A percentile compares a stretch with the other conserved stretches of the same genome.
phyloP scores from a whole-genome alignment of 1,284 basidiomycete genomes.

The Ustilago sp. region DNA sequence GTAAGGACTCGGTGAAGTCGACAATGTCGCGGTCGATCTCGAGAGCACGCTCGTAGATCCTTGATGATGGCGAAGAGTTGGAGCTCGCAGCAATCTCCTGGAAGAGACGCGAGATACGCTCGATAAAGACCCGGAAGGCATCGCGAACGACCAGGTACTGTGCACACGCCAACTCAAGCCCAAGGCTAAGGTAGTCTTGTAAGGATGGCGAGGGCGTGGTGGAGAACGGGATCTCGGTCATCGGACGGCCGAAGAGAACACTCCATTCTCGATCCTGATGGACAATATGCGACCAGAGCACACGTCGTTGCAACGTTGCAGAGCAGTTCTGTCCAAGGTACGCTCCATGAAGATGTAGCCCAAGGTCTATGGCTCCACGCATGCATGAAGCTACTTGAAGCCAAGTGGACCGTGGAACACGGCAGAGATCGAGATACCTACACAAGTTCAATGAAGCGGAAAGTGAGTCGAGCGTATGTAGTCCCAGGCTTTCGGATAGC shows the following conservation, averaged over 20 bases:
- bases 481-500: slow-evolving; percentile 35
- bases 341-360: slow-evolving; percentile 36
- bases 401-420: slow-evolving; percentile 44
- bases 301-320: slow-evolving; percentile 30
- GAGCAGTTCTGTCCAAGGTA: slow-evolving; percentile 40
- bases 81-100: slow-evolving; percentile 46
- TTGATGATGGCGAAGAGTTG: slow-evolving; percentile 21
- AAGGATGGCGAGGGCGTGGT: slow-evolving; percentile 33
- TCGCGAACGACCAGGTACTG: slow-evolving; percentile 48
- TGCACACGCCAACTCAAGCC: slow-evolving; percentile 40
- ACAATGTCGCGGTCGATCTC: slow-evolving; percentile 44
- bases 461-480: slow-evolving; percentile 47
- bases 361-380: slow-evolving; percentile 45
- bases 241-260: slow-evolving; percentile 41
- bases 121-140: slow-evolving; percentile 32
- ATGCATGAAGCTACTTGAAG: slow-evolving; percentile 46
- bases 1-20: slow-evolving; percentile 22
- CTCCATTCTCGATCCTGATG: slow-evolving; percentile 51
- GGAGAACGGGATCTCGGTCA: slow-evolving; percentile 46
- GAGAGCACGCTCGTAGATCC: slow-evolving; percentile 43
- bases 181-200: slow-evolving; percentile 30
- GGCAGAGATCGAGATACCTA: slow-evolving; percentile 42
- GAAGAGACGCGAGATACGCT: slow-evolving; percentile 41
- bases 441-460: slow-evolving; percentile 44
- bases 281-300: slow-evolving; percentile 48